phyloP scores from a whole-genome alignment of 179 eudicot species.

The Silene vulgaris region DNA sequence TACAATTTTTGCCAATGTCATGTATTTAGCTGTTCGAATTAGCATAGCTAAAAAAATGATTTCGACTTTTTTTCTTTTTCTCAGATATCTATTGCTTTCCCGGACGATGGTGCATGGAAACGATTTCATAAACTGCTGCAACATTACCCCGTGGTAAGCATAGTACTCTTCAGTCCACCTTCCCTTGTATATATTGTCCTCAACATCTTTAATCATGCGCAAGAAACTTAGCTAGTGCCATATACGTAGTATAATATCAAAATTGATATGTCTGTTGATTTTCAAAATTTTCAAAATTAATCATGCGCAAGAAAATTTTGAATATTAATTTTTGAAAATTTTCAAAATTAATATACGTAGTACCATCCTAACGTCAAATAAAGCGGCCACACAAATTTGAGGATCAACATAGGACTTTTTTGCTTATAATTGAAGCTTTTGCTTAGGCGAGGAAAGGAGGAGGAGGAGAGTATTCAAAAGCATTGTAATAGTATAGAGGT shows the following conservation, averaged over 20 bases:
- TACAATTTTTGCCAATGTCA: background rate
- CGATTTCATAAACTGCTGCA: slow-evolving; percentile 96
- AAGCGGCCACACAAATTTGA: too few species aligned
- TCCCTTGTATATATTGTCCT: background rate
- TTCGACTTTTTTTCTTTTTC: slow-evolving; percentile 7
- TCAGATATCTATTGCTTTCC: slow-evolving; percentile 94
- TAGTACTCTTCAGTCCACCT: background rate
- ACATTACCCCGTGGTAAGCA: slow-evolving; percentile 78
- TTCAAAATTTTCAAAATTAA: too few species aligned
- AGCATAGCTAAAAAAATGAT: background rate
- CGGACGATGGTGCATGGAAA: slow-evolving; percentile 99
- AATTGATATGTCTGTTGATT: too few species aligned
- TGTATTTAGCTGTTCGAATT: background rate
- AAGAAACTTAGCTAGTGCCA: background rate
- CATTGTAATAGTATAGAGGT: background rate
- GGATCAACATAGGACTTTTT: too few species aligned
- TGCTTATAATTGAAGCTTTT: too few species aligned
- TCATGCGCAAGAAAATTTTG: too few species aligned
- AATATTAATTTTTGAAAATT: too few species aligned
- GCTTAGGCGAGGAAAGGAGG: background rate
- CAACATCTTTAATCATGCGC: background rate
- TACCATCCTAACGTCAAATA: too few species aligned
- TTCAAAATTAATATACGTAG: too few species aligned
- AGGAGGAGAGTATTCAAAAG: too few species aligned
- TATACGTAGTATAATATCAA: too few species aligned